Evolutionary conservation across 129 eudicot genomes (phyloP), one percentile per base, ranked within the genome.

Genomic region (Sambucus nigra): DNA sequence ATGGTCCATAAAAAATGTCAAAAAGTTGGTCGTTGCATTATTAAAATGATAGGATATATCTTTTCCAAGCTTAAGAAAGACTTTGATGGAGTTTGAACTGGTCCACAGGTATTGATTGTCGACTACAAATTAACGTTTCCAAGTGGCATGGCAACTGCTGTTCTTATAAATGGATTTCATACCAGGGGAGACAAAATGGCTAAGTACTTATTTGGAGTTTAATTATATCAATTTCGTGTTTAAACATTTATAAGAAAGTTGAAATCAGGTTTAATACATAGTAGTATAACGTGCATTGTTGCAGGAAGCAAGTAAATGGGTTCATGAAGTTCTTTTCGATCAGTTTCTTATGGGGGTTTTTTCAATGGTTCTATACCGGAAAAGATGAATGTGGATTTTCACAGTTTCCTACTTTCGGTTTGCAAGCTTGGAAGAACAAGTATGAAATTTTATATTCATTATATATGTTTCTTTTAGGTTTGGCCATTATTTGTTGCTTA

Each of bases 131-230:
- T 86, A 71, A 56, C 77, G 23, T 81, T 76, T 72, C 91, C 91
- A 61, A 87, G 81, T 67, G 96, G 96, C 52, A 87, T 87, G 96
- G 96, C 96, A 31, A 87, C 96, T 20, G 96, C 86, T 9, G 94
- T 87, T 60, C 94, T 87, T 13, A 87, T 87, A 23, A 83, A 87
- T 38, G 96, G 96, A 55, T 83, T 87, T 60, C 96, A 87, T 55
- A 51, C 72, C 53, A 79, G 69, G 51, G 86, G 81, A 26, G 89
- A 83, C 39, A 70, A 80, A 17, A 64, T 61, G 67, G 88, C 89
- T 23, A 83, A 63, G 96, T 83, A 83, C 33, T 16, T 60, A 27
- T 32, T 28, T 1, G 15, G 16, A 50, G 35, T 29, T 29, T n/a
- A n/a, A 35, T 35, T 49, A 51, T 16, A 51, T 4, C 15, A 27